Evolutionary conservation across 2,329 filamentous ascomycete genomes (phyloP).

Genomic region (Talaromyces verruculosus): DNA sequence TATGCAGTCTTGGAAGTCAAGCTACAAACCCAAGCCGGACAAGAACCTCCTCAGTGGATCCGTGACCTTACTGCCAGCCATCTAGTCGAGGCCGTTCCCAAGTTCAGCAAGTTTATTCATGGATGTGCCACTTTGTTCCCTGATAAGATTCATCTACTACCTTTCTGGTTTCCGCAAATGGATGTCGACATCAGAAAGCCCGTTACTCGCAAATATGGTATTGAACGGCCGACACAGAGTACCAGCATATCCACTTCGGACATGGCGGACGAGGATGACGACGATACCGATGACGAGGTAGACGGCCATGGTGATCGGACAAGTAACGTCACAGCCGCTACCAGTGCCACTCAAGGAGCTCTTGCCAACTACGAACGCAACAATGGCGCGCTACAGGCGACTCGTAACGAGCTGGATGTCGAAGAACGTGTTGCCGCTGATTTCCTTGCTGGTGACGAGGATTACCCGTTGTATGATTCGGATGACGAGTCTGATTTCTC

Average conservation of each 20-base stretch:
- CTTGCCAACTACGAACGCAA: constrained; percentile 25
- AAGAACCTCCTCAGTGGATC: constrained; percentile 96
- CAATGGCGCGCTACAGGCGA: constrained; percentile 50
- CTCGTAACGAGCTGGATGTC: constrained; percentile 62
- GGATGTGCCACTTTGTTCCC: constrained; percentile 87
- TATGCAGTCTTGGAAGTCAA: constrained; percentile 98
- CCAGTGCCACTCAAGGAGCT: constrained; percentile 17
- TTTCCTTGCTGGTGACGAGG: constrained; percentile 60
- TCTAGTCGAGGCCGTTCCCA: constrained; percentile 96
- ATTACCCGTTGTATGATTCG: constrained; percentile 88
- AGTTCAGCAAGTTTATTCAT: constrained; percentile 99
- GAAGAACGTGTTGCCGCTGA: constrained; percentile 77
- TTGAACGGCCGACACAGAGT: constrained; percentile 74
- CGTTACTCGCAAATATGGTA: constrained; percentile 82
- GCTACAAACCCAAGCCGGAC: constrained; percentile 90
- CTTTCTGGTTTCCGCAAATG: constrained; percentile 99
- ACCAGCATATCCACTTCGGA: constrained; percentile 75
- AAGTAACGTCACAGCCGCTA: background rate
- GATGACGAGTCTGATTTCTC: constrained; percentile 76
- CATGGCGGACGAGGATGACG: constrained; percentile 70
- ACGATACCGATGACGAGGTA: constrained; percentile 67
- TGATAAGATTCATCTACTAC: constrained; percentile 80
- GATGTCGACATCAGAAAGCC: constrained; percentile 96
- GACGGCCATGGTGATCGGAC: constrained; percentile 19
- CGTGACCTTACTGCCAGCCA: constrained; percentile 89